Evolutionary conservation across 1,284 basidiomycete genomes (phyloP).

Genomic region (Irpex lacteus): DNA sequence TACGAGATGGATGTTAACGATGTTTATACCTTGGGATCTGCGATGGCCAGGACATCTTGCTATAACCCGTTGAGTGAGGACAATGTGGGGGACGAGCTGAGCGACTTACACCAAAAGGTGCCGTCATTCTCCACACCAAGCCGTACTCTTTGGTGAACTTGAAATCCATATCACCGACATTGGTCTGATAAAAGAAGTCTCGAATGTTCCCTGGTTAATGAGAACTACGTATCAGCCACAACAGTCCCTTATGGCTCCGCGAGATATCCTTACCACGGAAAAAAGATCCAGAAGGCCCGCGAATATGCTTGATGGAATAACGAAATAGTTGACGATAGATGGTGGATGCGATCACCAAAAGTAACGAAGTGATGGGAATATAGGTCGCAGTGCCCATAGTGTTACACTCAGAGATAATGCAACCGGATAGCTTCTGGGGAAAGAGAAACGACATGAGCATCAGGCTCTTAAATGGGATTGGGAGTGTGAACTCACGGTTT

Average conservation of each 20-base stretch:
- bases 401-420: neutral
- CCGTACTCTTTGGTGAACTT: constrained; percentile 32
- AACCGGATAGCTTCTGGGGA: no score
- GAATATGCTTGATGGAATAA: constrained; percentile 6
- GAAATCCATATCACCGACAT: constrained; percentile 31
- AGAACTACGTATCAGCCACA: neutral
- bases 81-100: neutral
- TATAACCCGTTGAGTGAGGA: neutral
- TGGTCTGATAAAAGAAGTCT: constrained; percentile 21
- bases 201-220: constrained; percentile 9
- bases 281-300: constrained; percentile 4
- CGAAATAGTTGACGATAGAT: constrained; percentile 3
- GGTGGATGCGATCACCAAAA: neutral
- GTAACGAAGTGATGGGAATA: neutral
- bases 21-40: constrained; percentile 15
- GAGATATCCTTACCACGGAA: constrained; percentile 7
- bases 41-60: constrained; percentile 12
- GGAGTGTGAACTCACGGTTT: neutral
- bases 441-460: no score
- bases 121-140: constrained; percentile 22
- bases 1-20: neutral
- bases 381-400: neutral
- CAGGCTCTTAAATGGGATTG: no score
- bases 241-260: neutral
- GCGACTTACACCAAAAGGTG: constrained; percentile 6